phyloP scores from a whole-genome alignment of 2,329 filamentous ascomycete genomes.

The Penicillium sp. region DNA sequence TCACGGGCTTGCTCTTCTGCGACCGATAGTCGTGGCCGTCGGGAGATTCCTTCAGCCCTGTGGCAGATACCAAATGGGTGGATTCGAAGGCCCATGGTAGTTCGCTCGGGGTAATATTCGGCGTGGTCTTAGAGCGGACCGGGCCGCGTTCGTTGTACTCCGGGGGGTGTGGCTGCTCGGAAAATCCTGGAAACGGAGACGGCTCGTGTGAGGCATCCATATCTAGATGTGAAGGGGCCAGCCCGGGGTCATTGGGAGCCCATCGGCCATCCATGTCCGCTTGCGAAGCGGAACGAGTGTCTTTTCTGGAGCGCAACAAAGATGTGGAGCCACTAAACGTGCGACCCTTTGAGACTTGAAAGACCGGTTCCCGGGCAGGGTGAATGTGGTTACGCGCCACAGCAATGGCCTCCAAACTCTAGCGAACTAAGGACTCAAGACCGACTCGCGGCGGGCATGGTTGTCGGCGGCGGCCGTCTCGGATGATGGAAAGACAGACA shows the following conservation, averaged over 20 bases:
- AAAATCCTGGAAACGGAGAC: conserved; percentile 15
- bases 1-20: conserved; percentile 21
- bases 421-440: conserved; percentile 11
- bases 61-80: conserved; percentile 6
- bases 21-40: conserved; percentile 18
- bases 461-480: conserved; percentile 2
- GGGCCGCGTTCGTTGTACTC: conserved; percentile 9
- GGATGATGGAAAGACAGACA: not conserved
- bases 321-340: conserved; percentile 14
- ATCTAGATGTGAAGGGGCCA: conserved; percentile 8
- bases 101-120: conserved; percentile 10
- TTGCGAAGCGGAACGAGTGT: not conserved
- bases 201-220: conserved; percentile 9
- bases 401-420: conserved; percentile 8
- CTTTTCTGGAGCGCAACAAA: conserved; percentile 9
- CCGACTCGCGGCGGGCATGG: conserved; percentile 15
- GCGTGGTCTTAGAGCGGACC: conserved; percentile 10
- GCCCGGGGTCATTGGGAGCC: conserved; percentile 4
- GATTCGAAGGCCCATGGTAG: conserved; percentile 12
- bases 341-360: conserved; percentile 12
- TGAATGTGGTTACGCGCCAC: conserved; percentile 19
- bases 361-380: conserved; percentile 12
- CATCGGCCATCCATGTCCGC: conserved; percentile 9
- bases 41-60: conserved; percentile 10
- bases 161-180: conserved; percentile 8